Conservation (phyloP, 805 yeast species). For the Novakomyces olei region DNA sequence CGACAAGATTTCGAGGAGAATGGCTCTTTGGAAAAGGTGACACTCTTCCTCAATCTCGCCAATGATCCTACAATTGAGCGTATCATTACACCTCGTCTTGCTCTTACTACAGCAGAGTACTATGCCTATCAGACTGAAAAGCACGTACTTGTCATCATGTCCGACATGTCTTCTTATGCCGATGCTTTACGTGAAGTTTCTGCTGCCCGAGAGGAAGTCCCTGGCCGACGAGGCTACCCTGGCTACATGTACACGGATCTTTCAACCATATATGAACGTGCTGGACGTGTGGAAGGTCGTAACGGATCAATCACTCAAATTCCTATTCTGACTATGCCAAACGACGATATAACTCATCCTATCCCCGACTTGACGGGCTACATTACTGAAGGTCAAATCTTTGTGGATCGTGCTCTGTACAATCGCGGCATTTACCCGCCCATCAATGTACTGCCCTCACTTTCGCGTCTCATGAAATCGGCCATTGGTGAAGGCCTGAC, state of each 20-base stretch:
- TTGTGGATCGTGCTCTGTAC: constrained; percentile 83
- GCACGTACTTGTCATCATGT: constrained; percentile 90
- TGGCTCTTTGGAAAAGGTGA: constrained; percentile 94
- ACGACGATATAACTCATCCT: constrained; percentile 96
- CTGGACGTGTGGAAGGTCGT: constrained; percentile 99
- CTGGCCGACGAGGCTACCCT: constrained; percentile 99
- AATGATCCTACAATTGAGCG: constrained; percentile 99
- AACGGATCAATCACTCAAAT: constrained; percentile 98
- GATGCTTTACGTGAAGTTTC: constrained; percentile 99
- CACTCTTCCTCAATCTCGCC: constrained; percentile 89
- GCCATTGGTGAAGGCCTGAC: constrained; percentile 99
- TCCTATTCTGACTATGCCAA: constrained; percentile 98
- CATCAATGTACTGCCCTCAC: constrained; percentile 89
- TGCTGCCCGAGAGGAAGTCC: constrained; percentile 99
- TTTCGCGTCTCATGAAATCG: constrained; percentile 94
- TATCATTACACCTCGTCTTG: constrained; percentile 96
- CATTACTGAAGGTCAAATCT: constrained; percentile 97
- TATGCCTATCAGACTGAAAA: constrained; percentile 98
- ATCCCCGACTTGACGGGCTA: constrained; percentile 99
- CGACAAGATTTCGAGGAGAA: constrained; percentile 98
- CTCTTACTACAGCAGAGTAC: constrained; percentile 94
- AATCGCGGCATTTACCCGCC: constrained; percentile 98
- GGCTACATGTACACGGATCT: constrained; percentile 99
- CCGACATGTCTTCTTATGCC: constrained; percentile 99
- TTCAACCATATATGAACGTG: constrained; percentile 96